These are phyloP conservation scores for Microcyclospora tardicrescens DNA, from an alignment of 2,329 filamentous ascomycete genomes.

Conservation along the genomic window DNA sequence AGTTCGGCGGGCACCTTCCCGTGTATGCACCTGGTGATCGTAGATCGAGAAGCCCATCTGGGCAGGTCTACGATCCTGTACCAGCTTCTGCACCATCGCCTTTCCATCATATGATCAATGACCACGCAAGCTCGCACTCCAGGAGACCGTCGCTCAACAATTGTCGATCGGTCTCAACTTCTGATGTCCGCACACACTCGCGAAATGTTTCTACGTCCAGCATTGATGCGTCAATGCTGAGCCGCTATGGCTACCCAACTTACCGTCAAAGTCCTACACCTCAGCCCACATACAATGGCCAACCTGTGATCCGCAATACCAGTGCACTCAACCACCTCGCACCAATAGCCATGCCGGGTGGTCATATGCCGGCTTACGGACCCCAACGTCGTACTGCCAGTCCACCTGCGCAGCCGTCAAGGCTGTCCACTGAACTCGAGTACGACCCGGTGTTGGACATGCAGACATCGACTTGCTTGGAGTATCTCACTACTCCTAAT, in stretches of 20 bases:
- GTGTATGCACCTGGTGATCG: constrained; percentile 7
- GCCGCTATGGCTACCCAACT: constrained; percentile 66
- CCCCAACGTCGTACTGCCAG: constrained; percentile 16
- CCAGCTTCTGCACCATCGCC: constrained; percentile 11
- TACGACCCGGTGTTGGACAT: constrained; percentile 22
- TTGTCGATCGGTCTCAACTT: constrained; percentile 16
- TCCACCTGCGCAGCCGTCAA: constrained; percentile 31
- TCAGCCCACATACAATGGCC: constrained; percentile 18
- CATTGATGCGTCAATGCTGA: constrained; percentile 22
- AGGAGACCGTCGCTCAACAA: constrained; percentile 14
- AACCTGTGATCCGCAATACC: constrained; percentile 20
- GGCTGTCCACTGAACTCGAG: constrained; percentile 27
- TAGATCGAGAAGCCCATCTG: constrained; percentile 16
- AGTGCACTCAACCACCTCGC: constrained; percentile 25
- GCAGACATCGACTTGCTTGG: constrained; percentile 55
- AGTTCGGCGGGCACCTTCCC: constrained; percentile 15
- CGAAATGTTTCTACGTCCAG: constrained; percentile 20
- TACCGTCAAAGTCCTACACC: constrained; percentile 40
- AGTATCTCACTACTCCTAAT: constrained; percentile 67
- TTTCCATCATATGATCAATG: constrained; percentile 10
- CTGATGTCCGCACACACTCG: constrained; percentile 17
- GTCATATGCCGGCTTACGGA: constrained; percentile 20
- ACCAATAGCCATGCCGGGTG: constrained; percentile 19
- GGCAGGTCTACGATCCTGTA: constrained; percentile 4
- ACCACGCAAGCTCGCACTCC: constrained; percentile 4